phyloP scores from a whole-genome alignment of 2,329 filamentous ascomycete species.

The Triangularia setosa region DNA sequence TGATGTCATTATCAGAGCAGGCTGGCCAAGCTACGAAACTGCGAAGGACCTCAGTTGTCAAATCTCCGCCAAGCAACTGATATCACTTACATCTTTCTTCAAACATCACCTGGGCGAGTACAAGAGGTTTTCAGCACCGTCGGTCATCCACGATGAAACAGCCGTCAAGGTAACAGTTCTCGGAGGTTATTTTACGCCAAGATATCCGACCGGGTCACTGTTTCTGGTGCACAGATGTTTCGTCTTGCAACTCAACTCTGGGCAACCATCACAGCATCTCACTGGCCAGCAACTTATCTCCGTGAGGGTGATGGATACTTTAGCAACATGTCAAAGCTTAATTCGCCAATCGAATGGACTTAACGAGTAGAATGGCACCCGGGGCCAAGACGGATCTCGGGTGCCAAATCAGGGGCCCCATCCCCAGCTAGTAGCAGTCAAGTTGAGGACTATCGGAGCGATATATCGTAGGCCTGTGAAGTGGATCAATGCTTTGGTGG shows the following conservation, averaged over 20 bases:
- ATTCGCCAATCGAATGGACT: not conserved
- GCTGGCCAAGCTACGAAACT: no score
- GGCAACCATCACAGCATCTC: not conserved
- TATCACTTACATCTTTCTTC: not conserved
- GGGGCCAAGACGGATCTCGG: not conserved
- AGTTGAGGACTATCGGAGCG: not conserved
- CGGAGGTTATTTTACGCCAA: not conserved
- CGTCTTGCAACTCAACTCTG: not conserved
- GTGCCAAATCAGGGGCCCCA: not conserved
- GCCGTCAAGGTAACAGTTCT: not conserved
- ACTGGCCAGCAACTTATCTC: not conserved
- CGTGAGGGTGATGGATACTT: not conserved
- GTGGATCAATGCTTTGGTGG: not conserved
- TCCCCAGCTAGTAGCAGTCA: not conserved
- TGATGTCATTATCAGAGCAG: no score
- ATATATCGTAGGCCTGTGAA: not conserved
- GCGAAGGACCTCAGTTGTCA: no score
- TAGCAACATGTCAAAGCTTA: not conserved
- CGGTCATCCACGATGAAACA: not conserved
- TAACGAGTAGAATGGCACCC: not conserved
- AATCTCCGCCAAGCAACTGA: no score
- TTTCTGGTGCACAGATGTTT: conserved; percentile 1
- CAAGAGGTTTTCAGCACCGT: not conserved
- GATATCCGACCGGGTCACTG: not conserved
- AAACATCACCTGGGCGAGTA: not conserved